Conservation (phyloP, 345 rosid species). For the Salix viminalis region DNA sequence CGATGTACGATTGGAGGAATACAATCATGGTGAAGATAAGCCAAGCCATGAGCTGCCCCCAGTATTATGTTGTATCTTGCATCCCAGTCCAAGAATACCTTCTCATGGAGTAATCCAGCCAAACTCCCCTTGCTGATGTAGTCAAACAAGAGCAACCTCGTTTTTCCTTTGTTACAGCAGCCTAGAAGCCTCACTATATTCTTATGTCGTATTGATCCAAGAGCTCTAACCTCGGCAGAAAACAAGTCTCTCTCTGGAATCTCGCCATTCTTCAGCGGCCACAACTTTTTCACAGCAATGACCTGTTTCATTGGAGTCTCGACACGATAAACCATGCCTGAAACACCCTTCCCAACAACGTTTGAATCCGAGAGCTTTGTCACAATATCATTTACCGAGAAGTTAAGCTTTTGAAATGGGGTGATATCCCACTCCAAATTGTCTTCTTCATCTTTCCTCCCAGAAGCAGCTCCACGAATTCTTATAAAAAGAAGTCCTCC, state of each 20-base stretch:
- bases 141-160: constrained; percentile 59
- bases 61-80: constrained; percentile 57
- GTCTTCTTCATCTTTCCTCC: constrained; percentile 29
- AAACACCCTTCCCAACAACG: constrained; percentile 57
- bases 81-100: constrained; percentile 53
- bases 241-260: constrained; percentile 49
- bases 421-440: constrained; percentile 51
- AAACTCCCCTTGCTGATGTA: constrained; percentile 64
- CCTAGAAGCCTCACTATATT: constrained; percentile 72
- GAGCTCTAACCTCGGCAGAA: constrained; percentile 62
- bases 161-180: constrained; percentile 54
- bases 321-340: constrained; percentile 66
- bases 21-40: constrained; percentile 75
- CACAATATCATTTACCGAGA: constrained; percentile 46
- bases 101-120: constrained; percentile 57
- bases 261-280: constrained; percentile 53
- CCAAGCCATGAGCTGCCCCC: constrained; percentile 68
- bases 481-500: constrained; percentile 37
- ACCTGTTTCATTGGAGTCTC: constrained; percentile 48
- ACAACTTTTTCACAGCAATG: constrained; percentile 68
- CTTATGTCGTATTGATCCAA: constrained; percentile 65
- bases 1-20: constrained; percentile 68
- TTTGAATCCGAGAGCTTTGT: constrained; percentile 49
- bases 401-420: constrained; percentile 64
- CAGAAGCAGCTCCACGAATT: constrained; percentile 23